These are phyloP conservation scores for Rhexocercosporidium sp. DNA, from an alignment of 2,329 filamentous ascomycete species.

Conservation along the genomic window DNA sequence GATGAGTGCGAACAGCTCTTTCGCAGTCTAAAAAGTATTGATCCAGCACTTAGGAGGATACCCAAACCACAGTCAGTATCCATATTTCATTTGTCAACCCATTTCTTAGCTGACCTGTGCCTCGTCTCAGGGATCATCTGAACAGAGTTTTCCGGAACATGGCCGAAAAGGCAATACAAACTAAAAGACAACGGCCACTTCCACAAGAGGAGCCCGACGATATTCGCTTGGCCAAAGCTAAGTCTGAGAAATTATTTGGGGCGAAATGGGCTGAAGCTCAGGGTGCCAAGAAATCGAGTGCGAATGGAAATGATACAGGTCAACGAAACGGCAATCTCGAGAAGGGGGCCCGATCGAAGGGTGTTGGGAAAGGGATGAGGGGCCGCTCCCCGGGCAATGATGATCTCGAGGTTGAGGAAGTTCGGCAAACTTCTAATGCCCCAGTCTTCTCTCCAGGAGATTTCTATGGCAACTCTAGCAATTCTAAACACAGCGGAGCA, in stretches of 20 bases:
- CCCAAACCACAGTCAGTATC: not conserved
- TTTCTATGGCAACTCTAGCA: not conserved
- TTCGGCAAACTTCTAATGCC: not conserved
- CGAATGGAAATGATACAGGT: not conserved
- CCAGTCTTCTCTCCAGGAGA: not conserved
- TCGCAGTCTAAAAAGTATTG: not conserved
- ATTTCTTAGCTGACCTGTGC: not conserved
- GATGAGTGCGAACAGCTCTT: slow-evolving; percentile 10
- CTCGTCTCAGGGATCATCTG: slow-evolving; percentile 8
- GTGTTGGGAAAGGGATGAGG: not conserved
- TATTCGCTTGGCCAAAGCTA: slow-evolving; percentile 5
- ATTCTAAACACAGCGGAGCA: not conserved
- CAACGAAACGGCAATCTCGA: not conserved
- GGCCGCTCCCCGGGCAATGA: not conserved
- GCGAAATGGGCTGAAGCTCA: not conserved
- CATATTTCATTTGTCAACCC: too few relatives aligned
- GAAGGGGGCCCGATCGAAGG: not conserved
- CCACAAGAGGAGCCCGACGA: slow-evolving; percentile 15
- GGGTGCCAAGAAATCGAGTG: not conserved
- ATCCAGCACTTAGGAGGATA: not conserved
- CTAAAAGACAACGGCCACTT: not conserved
- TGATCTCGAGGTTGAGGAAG: not conserved
- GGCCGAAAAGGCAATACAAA: not conserved
- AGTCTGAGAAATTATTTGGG: not conserved
- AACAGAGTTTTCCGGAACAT: slow-evolving; percentile 15